Conservation (phyloP, 306 rosid genomes). For the Albizia julibrissin region DNA sequence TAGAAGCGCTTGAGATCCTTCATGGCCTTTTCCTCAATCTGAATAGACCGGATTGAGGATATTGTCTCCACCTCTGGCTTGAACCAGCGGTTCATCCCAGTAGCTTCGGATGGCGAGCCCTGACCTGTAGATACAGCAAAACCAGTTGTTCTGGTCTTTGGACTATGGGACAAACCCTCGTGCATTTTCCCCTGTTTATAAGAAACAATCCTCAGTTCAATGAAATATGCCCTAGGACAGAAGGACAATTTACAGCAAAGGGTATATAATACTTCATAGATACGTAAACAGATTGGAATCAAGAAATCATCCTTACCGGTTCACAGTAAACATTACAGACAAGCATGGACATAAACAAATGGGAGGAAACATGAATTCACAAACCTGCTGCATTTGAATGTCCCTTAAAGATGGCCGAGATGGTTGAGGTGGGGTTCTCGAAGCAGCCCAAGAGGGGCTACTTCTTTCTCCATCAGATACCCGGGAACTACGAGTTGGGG, state of each 20-base stretch:
- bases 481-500: slow-evolving; percentile 41
- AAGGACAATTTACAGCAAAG: background rate
- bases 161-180: slow-evolving; percentile 65
- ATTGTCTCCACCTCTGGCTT: slow-evolving; percentile 76
- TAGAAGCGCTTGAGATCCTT: slow-evolving; percentile 2
- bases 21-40: slow-evolving; percentile 86
- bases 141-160: slow-evolving; percentile 76
- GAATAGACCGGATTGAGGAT: slow-evolving; percentile 85
- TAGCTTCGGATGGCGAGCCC: slow-evolving; percentile 79
- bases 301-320: slow-evolving; percentile 11
- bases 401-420: slow-evolving; percentile 81
- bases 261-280: background rate
- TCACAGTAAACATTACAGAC: slow-evolving; percentile 4
- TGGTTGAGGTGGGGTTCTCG: slow-evolving; percentile 81
- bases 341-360: background rate
- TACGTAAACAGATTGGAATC: background rate
- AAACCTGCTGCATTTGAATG: slow-evolving; percentile 95
- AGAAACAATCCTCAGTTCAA: slow-evolving; percentile 31
- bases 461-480: slow-evolving; percentile 67
- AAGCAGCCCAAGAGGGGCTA: slow-evolving; percentile 86
- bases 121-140: slow-evolving; percentile 64
- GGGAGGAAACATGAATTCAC: slow-evolving; percentile 21
- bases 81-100: slow-evolving; percentile 85
- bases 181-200: slow-evolving; percentile 64
- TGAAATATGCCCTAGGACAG: background rate